Percentiles rank a stretch among this genome's conserved stretches.
Conservation (phyloP, 306 rosid genomes). For the Amphicarpaea edgeworthii region DNA sequence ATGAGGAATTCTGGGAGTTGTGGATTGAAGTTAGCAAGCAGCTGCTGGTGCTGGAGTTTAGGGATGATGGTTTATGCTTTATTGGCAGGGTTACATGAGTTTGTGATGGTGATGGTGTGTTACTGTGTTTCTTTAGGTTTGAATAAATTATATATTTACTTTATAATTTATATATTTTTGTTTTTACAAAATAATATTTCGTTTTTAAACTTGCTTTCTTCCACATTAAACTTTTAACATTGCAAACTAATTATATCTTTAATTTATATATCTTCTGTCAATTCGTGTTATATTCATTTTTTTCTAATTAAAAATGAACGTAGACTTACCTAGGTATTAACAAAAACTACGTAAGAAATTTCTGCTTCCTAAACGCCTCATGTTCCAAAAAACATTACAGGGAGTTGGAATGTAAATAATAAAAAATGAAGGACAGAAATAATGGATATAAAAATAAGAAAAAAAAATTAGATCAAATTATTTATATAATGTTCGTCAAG, state of each 20-base stretch:
- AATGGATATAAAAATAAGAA: neutral
- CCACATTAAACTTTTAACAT: neutral
- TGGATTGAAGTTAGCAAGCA: slow-evolving; percentile 38
- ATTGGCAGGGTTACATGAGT: slow-evolving; percentile 44
- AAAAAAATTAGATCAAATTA: neutral
- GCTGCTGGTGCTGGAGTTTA: slow-evolving; percentile 34
- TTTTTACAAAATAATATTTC: neutral
- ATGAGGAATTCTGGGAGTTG: slow-evolving; percentile 27
- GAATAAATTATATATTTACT: slow-evolving; percentile 53
- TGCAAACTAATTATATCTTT: neutral
- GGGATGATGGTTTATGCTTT: slow-evolving; percentile 41
- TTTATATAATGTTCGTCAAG: neutral
- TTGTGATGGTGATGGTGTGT: slow-evolving; percentile 69
- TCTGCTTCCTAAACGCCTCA: neutral
- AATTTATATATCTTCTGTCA: neutral
- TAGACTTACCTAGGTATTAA: neutral
- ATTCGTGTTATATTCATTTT: neutral
- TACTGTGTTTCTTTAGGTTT: slow-evolving; percentile 55
- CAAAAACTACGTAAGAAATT: neutral
- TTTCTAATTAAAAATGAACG: neutral
- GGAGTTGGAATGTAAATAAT: neutral
- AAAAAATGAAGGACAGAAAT: neutral
- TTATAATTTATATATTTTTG: slow-evolving; percentile 25
- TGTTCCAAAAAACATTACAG: neutral
- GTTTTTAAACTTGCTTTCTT: neutral